These are phyloP conservation scores for Magnolia kwangsiensis DNA, from an alignment of 164 flowering plant species.

Conservation along the genomic window DNA sequence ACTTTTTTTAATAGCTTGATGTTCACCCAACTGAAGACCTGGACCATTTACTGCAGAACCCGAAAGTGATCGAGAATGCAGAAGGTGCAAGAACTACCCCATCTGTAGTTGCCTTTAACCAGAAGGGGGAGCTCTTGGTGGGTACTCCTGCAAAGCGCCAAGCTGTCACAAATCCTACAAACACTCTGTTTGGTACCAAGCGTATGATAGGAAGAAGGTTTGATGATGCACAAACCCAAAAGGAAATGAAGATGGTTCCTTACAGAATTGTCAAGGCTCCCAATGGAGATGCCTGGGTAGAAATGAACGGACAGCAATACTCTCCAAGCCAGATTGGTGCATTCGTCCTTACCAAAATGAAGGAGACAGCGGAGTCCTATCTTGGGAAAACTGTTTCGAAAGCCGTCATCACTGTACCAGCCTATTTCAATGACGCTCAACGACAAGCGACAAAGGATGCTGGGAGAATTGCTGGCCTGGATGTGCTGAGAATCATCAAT, in stretches of 20 bases:
- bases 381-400: slow-evolving; percentile 33
- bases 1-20: too few species aligned
- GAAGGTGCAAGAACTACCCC: slow-evolving; percentile 40
- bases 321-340: slow-evolving; percentile 45
- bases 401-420: slow-evolving; percentile 42
- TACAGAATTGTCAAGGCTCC: slow-evolving; percentile 36
- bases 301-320: slow-evolving; percentile 33
- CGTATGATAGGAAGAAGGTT: slow-evolving; percentile 34
- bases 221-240: slow-evolving; percentile 35
- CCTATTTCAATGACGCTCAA: slow-evolving; percentile 43
- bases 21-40: background rate
- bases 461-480: slow-evolving; percentile 42
- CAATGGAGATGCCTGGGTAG: slow-evolving; percentile 44
- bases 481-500: slow-evolving; percentile 37
- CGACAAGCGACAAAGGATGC: slow-evolving; percentile 46
- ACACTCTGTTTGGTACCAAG: slow-evolving; percentile 36
- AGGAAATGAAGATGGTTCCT: slow-evolving; percentile 40
- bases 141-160: slow-evolving; percentile 37
- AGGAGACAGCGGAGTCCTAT: slow-evolving; percentile 35
- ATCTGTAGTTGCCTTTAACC: slow-evolving; percentile 32
- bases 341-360: slow-evolving; percentile 34
- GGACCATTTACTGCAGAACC: slow-evolving; percentile 16
- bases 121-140: slow-evolving; percentile 32
- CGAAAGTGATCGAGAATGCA: slow-evolving; percentile 37
- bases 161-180: slow-evolving; percentile 36